Evolutionary conservation across 345 rosid genomes (phyloP).

Genomic region (Citrus medica): DNA sequence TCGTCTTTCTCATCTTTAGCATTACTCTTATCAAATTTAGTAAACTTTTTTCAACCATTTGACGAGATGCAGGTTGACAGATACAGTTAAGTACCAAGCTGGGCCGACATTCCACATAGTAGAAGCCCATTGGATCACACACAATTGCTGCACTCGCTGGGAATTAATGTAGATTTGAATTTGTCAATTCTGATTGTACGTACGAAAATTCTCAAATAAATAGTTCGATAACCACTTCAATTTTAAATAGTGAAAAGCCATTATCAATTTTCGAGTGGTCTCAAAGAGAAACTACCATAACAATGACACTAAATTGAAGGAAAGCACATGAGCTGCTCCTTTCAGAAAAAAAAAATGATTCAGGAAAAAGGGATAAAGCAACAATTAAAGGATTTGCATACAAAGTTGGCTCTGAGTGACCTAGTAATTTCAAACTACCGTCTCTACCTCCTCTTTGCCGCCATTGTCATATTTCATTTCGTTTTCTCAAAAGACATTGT

Average conservation of each 20-base stretch:
- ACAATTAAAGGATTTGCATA: no score
- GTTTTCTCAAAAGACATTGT: neutral
- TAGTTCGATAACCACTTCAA: neutral
- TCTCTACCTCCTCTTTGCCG: neutral
- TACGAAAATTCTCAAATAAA: conserved; percentile 1
- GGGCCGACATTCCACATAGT: no score
- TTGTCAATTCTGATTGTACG: neutral
- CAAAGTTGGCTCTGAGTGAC: no score
- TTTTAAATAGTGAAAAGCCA: neutral
- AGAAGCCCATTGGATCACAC: no score
- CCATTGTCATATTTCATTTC: neutral
- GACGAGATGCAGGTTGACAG: no score
- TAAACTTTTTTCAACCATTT: no score
- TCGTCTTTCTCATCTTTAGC: no score
- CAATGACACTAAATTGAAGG: neutral
- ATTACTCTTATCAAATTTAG: no score
- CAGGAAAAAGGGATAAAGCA: neutral
- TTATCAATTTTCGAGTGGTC: neutral
- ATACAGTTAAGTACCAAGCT: no score
- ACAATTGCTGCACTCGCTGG: no score
- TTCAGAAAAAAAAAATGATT: neutral
- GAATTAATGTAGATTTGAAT: no score
- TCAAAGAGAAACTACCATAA: neutral
- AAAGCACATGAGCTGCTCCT: neutral
- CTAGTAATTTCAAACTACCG: no score